Conservation (phyloP, 2,329 filamentous ascomycete genomes). For the Stromatinia cepivora region DNA sequence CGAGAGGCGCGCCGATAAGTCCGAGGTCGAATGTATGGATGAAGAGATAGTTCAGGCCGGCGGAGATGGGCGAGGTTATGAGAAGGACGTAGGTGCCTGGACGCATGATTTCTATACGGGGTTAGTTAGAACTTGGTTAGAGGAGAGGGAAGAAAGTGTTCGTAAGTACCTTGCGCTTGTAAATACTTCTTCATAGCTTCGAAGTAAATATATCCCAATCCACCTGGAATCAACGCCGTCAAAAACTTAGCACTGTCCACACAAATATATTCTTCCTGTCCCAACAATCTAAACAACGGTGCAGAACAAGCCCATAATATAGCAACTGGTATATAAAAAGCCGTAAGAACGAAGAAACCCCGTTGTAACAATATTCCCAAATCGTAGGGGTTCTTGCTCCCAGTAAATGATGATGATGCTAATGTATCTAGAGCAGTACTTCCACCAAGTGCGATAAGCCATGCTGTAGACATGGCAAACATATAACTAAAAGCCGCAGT, state of each 20-base stretch:
- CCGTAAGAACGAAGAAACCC: slow-evolving; percentile 68
- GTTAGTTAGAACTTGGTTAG: not conserved
- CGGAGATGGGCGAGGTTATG: slow-evolving; percentile 79
- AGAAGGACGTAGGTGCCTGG: slow-evolving; percentile 82
- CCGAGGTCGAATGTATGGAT: slow-evolving; percentile 71
- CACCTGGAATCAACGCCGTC: slow-evolving; percentile 73
- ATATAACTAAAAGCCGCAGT: slow-evolving; percentile 87
- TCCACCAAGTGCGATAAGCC: slow-evolving; percentile 82
- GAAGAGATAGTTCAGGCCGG: slow-evolving; percentile 76
- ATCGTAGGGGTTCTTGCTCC: slow-evolving; percentile 74
- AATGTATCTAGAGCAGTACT: slow-evolving; percentile 85
- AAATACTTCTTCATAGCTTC: slow-evolving; percentile 84
- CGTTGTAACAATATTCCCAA: slow-evolving; percentile 78
- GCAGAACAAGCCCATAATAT: slow-evolving; percentile 75
- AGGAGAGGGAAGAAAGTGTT: slow-evolving; percentile 57
- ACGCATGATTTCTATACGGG: slow-evolving; percentile 61
- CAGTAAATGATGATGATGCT: slow-evolving; percentile 79
- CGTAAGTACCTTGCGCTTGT: slow-evolving; percentile 71
- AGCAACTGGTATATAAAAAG: slow-evolving; percentile 72
- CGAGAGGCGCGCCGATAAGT: slow-evolving; percentile 76
- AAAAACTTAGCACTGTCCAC: slow-evolving; percentile 72
- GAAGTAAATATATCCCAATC: slow-evolving; percentile 84
- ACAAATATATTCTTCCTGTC: slow-evolving; percentile 77
- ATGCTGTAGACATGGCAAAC: slow-evolving; percentile 88
- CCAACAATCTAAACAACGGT: slow-evolving; percentile 69